Percentiles rank a stretch among this genome's conserved stretches.
These are phyloP conservation scores for Marasmius oreades DNA, from an alignment of 1,284 basidiomycete genomes.

Conservation along the genomic window DNA sequence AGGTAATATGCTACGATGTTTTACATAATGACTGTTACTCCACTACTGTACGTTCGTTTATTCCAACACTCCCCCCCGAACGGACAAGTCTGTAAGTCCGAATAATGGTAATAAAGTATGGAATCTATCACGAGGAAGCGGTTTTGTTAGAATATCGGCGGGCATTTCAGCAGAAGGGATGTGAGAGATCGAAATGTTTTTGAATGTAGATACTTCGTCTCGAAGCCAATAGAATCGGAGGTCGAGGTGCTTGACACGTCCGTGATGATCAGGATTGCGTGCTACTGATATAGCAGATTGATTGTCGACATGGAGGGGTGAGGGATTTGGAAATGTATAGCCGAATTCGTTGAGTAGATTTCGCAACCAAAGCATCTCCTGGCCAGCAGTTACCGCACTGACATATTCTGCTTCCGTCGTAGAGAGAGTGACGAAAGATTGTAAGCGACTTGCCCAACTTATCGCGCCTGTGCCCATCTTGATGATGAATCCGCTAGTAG, in stretches of 20 bases:
- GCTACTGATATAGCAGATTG: slow-evolving; percentile 8
- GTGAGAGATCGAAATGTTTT: slow-evolving; percentile 16
- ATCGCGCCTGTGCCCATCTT: slow-evolving; percentile 28
- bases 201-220: slow-evolving; percentile 24
- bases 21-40: neutral
- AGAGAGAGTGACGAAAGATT: slow-evolving; percentile 34
- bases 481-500: slow-evolving; percentile 24
- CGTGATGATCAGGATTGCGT: slow-evolving; percentile 15
- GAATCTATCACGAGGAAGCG: slow-evolving; percentile 12
- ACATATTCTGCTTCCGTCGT: too few species aligned
- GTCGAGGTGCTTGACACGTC: slow-evolving; percentile 35
- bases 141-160: slow-evolving; percentile 30
- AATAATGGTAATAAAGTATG: neutral
- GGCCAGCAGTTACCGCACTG: too few species aligned
- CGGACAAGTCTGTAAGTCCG: neutral
- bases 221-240: slow-evolving; percentile 30
- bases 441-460: slow-evolving; percentile 35
- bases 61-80: neutral
- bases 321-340: too few species aligned
- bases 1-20: neutral
- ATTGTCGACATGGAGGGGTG: too few species aligned
- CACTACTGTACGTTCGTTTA: neutral
- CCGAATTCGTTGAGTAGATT: too few species aligned
- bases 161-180: slow-evolving; percentile 19
- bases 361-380: too few species aligned